Percentiles rank a stretch among this genome's conserved stretches.
These are phyloP conservation scores for Colletotrichum sp. DNA, from an alignment of 2,329 filamentous ascomycete species.

Conservation along the genomic window DNA sequence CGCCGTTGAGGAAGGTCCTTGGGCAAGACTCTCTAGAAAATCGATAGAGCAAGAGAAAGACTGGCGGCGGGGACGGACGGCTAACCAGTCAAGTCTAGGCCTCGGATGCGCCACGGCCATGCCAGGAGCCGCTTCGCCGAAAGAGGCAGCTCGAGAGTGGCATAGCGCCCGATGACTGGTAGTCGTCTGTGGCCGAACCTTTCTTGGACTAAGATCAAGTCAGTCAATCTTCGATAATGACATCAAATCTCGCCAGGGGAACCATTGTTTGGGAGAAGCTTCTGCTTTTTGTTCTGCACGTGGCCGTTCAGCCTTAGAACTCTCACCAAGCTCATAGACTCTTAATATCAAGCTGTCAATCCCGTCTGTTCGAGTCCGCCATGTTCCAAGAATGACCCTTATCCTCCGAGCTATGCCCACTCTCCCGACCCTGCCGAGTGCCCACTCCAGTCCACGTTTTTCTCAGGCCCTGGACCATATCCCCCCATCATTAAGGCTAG, in stretches of 20 bases:
- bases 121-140: conserved; percentile 10
- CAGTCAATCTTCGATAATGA: background rate
- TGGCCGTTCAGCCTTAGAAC: background rate
- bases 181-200: background rate
- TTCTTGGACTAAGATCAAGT: background rate
- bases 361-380: background rate
- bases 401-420: background rate
- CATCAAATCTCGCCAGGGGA: background rate
- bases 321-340: background rate
- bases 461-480: background rate
- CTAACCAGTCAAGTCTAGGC: background rate
- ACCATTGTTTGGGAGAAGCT: background rate
- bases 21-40: background rate
- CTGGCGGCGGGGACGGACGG: background rate
- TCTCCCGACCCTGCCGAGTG: background rate
- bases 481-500: conserved; percentile 1
- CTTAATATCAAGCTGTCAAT: background rate
- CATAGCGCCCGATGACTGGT: background rate
- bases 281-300: background rate
- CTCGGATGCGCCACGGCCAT: background rate
- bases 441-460: background rate
- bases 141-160: conserved; percentile 16
- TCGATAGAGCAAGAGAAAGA: background rate
- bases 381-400: background rate
- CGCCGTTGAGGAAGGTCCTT: conserved; percentile 4